Conservation (phyloP, 257 asterid genomes). For the Solanum arcanum region DNA sequence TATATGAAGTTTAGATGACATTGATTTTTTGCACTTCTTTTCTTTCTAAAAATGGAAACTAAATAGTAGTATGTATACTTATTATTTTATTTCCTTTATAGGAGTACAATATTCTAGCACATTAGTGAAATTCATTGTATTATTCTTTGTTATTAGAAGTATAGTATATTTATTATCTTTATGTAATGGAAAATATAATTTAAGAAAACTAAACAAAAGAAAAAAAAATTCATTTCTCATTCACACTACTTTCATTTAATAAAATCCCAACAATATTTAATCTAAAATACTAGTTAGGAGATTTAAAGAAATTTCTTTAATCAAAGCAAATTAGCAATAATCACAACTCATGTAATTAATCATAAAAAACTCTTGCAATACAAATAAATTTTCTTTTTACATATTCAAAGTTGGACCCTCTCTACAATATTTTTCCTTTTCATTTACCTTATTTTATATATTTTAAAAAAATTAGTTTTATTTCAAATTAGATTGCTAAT, state of each 20-base stretch:
- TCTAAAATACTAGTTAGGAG: neutral
- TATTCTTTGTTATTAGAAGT: neutral
- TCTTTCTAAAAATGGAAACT: neutral
- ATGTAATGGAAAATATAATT: neutral
- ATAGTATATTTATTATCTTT: neutral
- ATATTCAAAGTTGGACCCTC: neutral
- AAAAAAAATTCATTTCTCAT: neutral
- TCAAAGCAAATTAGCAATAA: neutral
- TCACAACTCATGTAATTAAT: neutral
- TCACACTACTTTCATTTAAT: neutral
- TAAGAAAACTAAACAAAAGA: neutral
- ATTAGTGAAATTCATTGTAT: neutral
- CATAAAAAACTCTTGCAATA: neutral
- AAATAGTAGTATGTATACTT: neutral
- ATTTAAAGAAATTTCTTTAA: neutral
- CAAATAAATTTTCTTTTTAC: too few relatives aligned
- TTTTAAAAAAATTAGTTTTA: neutral
- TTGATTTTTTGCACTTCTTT: neutral
- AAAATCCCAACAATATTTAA: neutral
- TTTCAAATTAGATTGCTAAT: neutral
- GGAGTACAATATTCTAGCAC: neutral
- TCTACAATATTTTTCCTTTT: neutral
- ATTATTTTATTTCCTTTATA: neutral
- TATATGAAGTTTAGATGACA: neutral
- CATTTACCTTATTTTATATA: neutral